A percentile compares a stretch with the other conserved stretches of the same genome.
Conservation (phyloP, 176 grass and related monocot species). For the Oryza australiensis region DNA sequence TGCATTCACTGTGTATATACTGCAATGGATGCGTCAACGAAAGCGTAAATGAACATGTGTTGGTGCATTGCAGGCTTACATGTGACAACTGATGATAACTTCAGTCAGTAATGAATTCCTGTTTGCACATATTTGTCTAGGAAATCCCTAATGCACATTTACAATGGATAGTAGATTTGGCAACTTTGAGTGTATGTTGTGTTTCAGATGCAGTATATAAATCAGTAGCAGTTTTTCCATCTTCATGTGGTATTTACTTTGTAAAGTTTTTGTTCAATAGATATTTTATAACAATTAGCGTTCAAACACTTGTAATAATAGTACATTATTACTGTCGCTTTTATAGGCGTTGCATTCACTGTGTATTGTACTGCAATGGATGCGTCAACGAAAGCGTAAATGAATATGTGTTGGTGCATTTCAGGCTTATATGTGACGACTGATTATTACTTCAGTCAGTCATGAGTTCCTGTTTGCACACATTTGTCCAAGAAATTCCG, state of each 20-base stretch:
- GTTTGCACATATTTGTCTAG: constrained; percentile 28
- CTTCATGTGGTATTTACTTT: too few species aligned
- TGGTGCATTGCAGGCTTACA: constrained; percentile 35
- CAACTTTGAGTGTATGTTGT: background rate
- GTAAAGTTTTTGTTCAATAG: background rate
- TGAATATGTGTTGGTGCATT: constrained; percentile 40
- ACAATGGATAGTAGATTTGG: background rate
- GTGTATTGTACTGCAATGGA: constrained; percentile 38
- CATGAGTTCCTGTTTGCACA: background rate
- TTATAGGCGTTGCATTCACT: constrained; percentile 66
- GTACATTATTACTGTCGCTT: constrained; percentile 14
- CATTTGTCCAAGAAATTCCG: background rate
- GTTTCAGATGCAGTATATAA: background rate
- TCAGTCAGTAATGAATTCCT: background rate
- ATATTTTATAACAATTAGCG: background rate
- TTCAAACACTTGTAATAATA: background rate
- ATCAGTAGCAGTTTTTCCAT: too few species aligned
- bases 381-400: constrained; percentile 65
- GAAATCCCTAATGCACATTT: background rate
- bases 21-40: constrained; percentile 60
- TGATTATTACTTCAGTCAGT: constrained; percentile 7
- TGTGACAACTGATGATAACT: constrained; percentile 13
- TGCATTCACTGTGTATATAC: constrained; percentile 43
- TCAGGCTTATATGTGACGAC: constrained; percentile 10
- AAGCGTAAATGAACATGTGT: constrained; percentile 52